phyloP scores from a whole-genome alignment of 805 yeast genomes.

The Lipomyces lipofer region DNA sequence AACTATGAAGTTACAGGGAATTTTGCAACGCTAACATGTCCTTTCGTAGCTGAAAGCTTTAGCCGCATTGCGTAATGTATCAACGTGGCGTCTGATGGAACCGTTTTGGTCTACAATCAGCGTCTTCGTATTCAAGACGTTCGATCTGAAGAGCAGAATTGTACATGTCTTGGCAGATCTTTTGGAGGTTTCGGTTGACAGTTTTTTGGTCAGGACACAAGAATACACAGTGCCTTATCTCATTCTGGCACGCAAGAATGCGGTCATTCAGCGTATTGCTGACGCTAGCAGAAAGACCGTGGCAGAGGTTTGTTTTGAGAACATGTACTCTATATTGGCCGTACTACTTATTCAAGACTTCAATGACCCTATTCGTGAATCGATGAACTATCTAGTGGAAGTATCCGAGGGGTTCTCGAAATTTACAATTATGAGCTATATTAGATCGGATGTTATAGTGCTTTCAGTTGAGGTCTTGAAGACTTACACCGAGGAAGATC shows the following conservation, averaged over 20 bases:
- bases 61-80: conserved; percentile 55
- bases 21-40: neutral
- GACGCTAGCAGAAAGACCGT: conserved; percentile 49
- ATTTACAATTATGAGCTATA: conserved; percentile 37
- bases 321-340: conserved; percentile 58
- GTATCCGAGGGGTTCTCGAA: conserved; percentile 51
- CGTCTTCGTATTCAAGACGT: conserved; percentile 57
- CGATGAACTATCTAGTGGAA: conserved; percentile 54
- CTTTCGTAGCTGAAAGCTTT: conserved; percentile 21
- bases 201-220: conserved; percentile 67
- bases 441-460: conserved; percentile 34
- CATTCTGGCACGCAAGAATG: conserved; percentile 63
- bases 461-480: conserved; percentile 44
- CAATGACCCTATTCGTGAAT: conserved; percentile 50
- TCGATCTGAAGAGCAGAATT: conserved; percentile 52
- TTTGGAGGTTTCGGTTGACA: conserved; percentile 59
- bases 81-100: conserved; percentile 77
- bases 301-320: conserved; percentile 49
- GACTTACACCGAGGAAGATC: conserved; percentile 41
- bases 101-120: conserved; percentile 78
- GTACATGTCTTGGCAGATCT: conserved; percentile 63
- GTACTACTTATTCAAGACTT: conserved; percentile 55
- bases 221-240: conserved; percentile 76
- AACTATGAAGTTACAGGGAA: neutral
- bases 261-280: conserved; percentile 63